Evolutionary conservation across 805 yeast species (phyloP), one percentile per base, ranked within the genome.

Genomic region (Pichia occidentalis): DNA sequence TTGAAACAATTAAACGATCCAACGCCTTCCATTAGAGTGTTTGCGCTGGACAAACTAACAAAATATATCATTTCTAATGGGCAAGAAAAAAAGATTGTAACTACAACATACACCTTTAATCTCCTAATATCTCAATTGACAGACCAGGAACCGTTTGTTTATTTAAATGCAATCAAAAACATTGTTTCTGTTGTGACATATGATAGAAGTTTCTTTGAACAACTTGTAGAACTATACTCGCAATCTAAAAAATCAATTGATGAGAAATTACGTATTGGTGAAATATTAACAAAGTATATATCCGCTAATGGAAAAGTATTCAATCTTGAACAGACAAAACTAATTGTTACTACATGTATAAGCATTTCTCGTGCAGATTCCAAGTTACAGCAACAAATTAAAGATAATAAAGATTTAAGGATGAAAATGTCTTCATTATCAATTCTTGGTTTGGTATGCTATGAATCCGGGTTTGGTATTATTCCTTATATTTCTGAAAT

Each of bases 361-460:
- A 19, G 22, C 9, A 41, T 41, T 6, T 27, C 40, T 12, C 26
- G 40, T 4, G 16, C 26, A 5, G 19, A 36, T 12, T 32, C 41
- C 10, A 10, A 20, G 5, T 22, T 23, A 21, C 24, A 37, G 22
- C 12, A 29, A 8, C 19, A 26, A 5, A 33, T 34, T 7, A 30
- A 20, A 3, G 38, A 33, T 26, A 32, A 20, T 46, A 19, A 52
- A 11, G 95, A 86, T 45, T 64, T 69, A 41, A 69, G 79, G 27
- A 46, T 87, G 27, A 66, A 97, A 47, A 79, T 86, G 82, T 88
- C 97, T 2, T 74, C 95, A 0, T 71, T 88, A 76, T 84, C 96
- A 0, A 57, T 92, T 11, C 56, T 90, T n/a, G 95, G 97, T 21
- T 62, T 72, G 5, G 64, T 82, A 25, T 73, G 87, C 50, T 73